Conservation (phyloP, 768 basidiomycete genomes). For the Pulveroboletus sp. region DNA sequence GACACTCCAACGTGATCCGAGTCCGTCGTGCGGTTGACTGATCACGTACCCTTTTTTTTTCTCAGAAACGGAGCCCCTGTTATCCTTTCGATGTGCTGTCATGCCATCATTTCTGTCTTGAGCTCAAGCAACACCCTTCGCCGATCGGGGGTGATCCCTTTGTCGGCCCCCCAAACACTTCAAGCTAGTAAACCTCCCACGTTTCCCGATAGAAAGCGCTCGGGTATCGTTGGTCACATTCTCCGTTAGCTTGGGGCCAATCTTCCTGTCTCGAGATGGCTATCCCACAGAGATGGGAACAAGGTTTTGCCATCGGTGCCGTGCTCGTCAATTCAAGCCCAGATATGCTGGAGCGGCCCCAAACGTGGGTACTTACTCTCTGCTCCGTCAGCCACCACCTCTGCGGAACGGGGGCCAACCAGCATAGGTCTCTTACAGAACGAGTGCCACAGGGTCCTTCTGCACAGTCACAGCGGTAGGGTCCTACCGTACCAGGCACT, state of each 20-base stretch:
- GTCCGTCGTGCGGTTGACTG: not conserved
- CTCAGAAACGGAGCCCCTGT: slow-evolving; percentile 1
- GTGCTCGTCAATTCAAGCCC: not conserved
- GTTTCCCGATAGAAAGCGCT: not conserved
- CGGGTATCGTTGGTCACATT: not conserved
- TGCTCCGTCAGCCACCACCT: not conserved
- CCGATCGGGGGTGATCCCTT: slow-evolving; percentile 10
- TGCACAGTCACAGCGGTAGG: slow-evolving; percentile 5
- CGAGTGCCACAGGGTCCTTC: slow-evolving; percentile 20
- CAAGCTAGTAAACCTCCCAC: not conserved
- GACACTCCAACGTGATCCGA: not conserved
- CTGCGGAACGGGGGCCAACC: slow-evolving; percentile 10
- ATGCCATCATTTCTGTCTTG: slow-evolving; percentile 2
- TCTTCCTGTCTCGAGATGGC: not conserved
- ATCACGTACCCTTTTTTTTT: slow-evolving; percentile 5
- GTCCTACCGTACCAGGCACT: slow-evolving; percentile 15
- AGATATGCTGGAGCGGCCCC: not conserved
- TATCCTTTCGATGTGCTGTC: slow-evolving; percentile 7
- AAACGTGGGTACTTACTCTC: not conserved
- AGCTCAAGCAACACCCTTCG: not conserved
- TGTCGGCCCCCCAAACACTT: not conserved
- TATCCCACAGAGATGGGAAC: slow-evolving; percentile 25
- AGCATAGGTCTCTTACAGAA: not conserved
- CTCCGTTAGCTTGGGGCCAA: slow-evolving; percentile 15
- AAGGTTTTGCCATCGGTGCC: not conserved